Evolutionary conservation across 495 filamentous ascomycete species (phyloP), one percentile per base, ranked within the genome.

Genomic region (Umbilicaria muhlenbergii): DNA sequence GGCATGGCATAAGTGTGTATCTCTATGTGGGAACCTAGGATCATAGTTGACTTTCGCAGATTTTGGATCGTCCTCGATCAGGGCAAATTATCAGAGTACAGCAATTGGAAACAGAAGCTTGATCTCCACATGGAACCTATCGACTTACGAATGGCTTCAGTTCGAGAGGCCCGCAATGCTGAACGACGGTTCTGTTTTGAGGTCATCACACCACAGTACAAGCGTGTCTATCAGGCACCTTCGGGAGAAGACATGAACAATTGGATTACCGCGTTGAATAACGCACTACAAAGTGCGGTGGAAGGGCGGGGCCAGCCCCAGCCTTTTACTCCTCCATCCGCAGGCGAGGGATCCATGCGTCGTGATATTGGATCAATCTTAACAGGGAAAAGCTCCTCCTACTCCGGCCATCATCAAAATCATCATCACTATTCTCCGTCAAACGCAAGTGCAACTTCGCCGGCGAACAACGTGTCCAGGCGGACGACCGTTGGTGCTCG

Each of bases 21-120:
- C 18, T 15, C 8, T 37, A 17, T 14, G 19, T 21, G 8, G n/a
- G 17, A 8, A n/a, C 36, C 10, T 5, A 11, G 3, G 1, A 43
- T 11, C 16, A 4, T 11, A 15, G 41, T 18, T 46, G 18, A 52
- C 33, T 10, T 19, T 21, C 42, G 10, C 48, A 95, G 88, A 55
- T 96, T 94, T 59, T 99, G 91, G 91, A 89, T 99, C 49, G 92
- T 96, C 2, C 71, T 96, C 13, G 91, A 96, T 56, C 87, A 91
- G 61, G 91, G 91, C 3, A 92, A 88, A 58, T 66, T 99, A 24
- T 94, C 91, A 1, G 91, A 99, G 54, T 96, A 99, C 60, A 92
- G 86, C 55, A 96, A 99, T 60, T 99, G 91, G 91, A 99, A 99
- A 62, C 84, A 96, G 57, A 84, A 80, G 60, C 73, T 96, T 38